Conservation (phyloP, 1,284 basidiomycete species). For the Sanghuangporus weigelae region DNA sequence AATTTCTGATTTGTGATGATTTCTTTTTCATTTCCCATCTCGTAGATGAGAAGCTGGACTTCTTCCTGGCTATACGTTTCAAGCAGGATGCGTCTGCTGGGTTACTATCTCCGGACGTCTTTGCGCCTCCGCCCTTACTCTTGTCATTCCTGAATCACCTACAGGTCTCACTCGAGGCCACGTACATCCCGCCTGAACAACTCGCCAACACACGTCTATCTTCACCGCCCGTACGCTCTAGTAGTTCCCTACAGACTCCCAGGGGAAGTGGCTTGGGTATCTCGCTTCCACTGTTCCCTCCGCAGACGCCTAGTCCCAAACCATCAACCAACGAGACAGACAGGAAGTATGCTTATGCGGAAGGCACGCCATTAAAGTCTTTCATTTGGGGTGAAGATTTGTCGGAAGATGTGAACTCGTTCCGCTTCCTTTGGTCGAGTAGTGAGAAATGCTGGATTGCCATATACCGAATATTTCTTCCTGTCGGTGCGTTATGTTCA, state of each 20-base stretch:
- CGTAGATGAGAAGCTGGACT: conserved; percentile 69
- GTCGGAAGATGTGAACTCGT: conserved; percentile 47
- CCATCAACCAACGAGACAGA: conserved; percentile 65
- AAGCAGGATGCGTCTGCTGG: conserved; percentile 32
- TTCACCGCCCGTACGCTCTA: conserved; percentile 35
- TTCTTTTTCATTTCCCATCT: conserved; percentile 27
- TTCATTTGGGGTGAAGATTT: conserved; percentile 65
- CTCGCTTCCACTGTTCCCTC: conserved; percentile 66
- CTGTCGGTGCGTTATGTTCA: conserved; percentile 55
- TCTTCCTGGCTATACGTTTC: conserved; percentile 54
- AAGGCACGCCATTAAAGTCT: conserved; percentile 68
- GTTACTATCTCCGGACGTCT: conserved; percentile 27
- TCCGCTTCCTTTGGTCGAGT: conserved; percentile 59
- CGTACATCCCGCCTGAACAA: conserved; percentile 59
- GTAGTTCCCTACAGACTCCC: conserved; percentile 18
- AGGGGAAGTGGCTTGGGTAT: conserved; percentile 29
- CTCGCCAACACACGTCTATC: conserved; percentile 34
- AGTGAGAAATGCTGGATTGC: conserved; percentile 62
- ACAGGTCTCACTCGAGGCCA: conserved; percentile 75
- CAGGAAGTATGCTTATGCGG: conserved; percentile 66
- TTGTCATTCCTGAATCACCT: conserved; percentile 64
- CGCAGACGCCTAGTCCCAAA: conserved; percentile 69
- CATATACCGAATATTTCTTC: conserved; percentile 66
- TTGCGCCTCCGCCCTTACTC: conserved; percentile 48
- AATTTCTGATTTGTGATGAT: conserved; percentile 2